Percentiles rank a stretch among this genome's conserved stretches.
These are phyloP conservation scores for Trichosanthes cucumerina DNA, from an alignment of 306 rosid species.

Conservation along the genomic window DNA sequence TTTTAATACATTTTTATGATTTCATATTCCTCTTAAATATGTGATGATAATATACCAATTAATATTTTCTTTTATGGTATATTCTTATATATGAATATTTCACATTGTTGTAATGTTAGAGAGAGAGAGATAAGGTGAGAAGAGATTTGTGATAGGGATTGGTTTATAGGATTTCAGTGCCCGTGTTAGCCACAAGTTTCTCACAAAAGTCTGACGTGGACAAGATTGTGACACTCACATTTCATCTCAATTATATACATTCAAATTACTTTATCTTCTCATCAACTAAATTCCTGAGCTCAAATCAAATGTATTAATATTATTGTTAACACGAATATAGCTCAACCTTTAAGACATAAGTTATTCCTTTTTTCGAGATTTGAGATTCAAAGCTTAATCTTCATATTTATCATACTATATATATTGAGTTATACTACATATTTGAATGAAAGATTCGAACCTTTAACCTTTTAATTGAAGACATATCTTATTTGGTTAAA, in stretches of 20 bases:
- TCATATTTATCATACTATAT: too few relatives aligned
- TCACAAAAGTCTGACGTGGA: neutral
- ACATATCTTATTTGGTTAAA: too few relatives aligned
- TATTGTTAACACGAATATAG: too few relatives aligned
- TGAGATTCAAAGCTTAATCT: too few relatives aligned
- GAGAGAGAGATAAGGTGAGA: neutral
- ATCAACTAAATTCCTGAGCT: neutral
- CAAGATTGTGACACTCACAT: neutral
- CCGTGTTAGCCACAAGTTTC: slow-evolving; percentile 4
- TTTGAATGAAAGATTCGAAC: too few relatives aligned
- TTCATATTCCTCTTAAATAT: too few relatives aligned
- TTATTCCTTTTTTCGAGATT: too few relatives aligned
- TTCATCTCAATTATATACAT: neutral
- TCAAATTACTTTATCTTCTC: neutral
- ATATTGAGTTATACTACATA: too few relatives aligned
- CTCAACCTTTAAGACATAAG: too few relatives aligned
- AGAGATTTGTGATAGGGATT: slow-evolving; percentile 1
- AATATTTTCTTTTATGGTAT: neutral
- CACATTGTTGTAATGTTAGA: neutral
- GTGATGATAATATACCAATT: too few relatives aligned
- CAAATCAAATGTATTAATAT: neutral
- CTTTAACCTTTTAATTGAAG: too few relatives aligned
- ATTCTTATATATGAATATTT: neutral
- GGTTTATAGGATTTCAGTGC: neutral
- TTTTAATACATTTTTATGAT: too few relatives aligned